Percentiles rank a stretch among this genome's conserved stretches.
phyloP scores from a whole-genome alignment of 2,329 filamentous ascomycete genomes.

The Pseudofabraea citricarpa region DNA sequence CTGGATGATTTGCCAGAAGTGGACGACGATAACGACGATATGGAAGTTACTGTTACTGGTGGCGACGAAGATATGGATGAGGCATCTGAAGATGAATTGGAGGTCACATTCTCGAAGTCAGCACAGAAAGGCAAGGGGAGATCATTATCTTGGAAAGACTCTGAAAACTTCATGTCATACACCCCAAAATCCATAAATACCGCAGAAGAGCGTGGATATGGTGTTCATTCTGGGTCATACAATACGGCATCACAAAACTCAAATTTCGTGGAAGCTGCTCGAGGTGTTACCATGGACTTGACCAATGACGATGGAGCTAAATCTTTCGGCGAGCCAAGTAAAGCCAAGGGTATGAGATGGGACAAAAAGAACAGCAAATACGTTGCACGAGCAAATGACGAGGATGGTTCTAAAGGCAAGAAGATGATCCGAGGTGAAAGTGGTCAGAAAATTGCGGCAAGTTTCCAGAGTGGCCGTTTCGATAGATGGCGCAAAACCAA shows the following conservation, averaged over 20 bases:
- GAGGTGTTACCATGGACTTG: conserved; percentile 86
- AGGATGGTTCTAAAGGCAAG: conserved; percentile 74
- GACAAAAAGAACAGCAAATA: conserved; percentile 97
- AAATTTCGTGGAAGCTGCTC: conserved; percentile 85
- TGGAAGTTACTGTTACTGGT: conserved; percentile 27
- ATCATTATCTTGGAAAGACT: conserved; percentile 69
- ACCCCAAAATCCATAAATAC: conserved; percentile 74
- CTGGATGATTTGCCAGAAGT: conserved; percentile 20
- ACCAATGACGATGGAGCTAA: conserved; percentile 80
- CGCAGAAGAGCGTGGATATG: conserved; percentile 88
- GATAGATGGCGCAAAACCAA: conserved; percentile 88
- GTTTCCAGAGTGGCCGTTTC: conserved; percentile 89
- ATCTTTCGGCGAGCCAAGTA: conserved; percentile 72
- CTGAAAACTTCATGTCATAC: conserved; percentile 96
- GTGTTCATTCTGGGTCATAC: conserved; percentile 75
- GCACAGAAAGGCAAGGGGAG: conserved; percentile 47
- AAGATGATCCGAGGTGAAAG: conserved; percentile 82
- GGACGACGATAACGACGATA: conserved; percentile 33
- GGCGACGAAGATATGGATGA: conserved; percentile 46
- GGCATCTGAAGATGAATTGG: conserved; percentile 58
- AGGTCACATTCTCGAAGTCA: conserved; percentile 65
- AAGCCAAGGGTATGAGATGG: conserved; percentile 78
- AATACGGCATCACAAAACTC: conserved; percentile 44
- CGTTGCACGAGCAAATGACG: conserved; percentile 85
- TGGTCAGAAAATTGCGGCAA: conserved; percentile 92